Evolutionary conservation across 306 rosid genomes (phyloP), one percentile per base, ranked within the genome.

Genomic region (Cicer chorassanicum): DNA sequence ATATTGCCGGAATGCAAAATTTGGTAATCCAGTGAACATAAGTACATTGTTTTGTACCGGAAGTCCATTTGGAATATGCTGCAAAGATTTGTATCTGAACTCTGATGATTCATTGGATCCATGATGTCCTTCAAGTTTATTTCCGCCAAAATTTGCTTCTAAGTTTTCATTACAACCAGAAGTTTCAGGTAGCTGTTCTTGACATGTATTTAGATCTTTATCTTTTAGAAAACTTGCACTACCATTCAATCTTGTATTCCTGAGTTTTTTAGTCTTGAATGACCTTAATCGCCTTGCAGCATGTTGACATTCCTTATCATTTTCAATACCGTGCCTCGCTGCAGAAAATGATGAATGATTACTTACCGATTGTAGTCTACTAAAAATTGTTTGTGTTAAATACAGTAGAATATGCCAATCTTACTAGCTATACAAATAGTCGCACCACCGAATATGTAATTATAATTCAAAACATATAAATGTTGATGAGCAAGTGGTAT

Each of bases 201-300:
- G 36, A 49, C 67, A 68, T 48, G 76, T 16, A 12, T 68, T n/a
- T 14, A 59, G 14, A 67, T 60, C 46, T 41, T 80, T 68, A 59
- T 59, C 64, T 60, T 70, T 70, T 38, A 50, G 56, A 56, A 50
- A 41, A 15, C n/a, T 9, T 45, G 8, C 62, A 73, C 6, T 45
- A 10, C 2, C 51, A 43, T 44, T 16, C 78, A 65, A 57, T 4
- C 49, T 29, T 4, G 4, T 41, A 57, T 29, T n/a, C 79, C 65
- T 74, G n/a, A 29, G 24, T 8, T 60, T 48, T 49, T 53, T 56
- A 51, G 68, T 62, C 73, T 75, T 62, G 49, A 68, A 61, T 50
- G 72, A 55, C 68, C 72, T 68, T 62, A 75, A 61, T n/a, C 16
- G 36, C 60, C 54, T 68, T 18, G 84, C 76, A 69, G 34, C 67